Conservation (phyloP, 1,139 yeast genomes). For the Geotrichum klebahnii region DNA sequence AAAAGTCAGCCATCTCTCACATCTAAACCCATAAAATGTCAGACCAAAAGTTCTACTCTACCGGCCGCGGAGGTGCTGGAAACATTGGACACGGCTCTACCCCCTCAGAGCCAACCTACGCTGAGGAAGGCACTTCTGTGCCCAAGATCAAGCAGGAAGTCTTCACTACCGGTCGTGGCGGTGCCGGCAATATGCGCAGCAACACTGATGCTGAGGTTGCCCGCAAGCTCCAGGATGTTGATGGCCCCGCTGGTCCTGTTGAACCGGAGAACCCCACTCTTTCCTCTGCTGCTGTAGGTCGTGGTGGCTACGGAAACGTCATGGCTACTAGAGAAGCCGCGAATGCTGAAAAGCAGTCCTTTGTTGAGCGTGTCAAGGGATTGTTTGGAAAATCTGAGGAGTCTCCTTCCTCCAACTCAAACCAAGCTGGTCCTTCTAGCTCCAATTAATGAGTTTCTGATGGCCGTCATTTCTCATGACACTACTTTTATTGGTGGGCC, state of each 20-base stretch:
- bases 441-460: not conserved
- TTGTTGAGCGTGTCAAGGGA: slow-evolving; percentile 24
- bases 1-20: not conserved
- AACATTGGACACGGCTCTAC: slow-evolving; percentile 51
- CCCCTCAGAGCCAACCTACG: slow-evolving; percentile 49
- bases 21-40: not conserved
- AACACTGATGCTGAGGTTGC: slow-evolving; percentile 61
- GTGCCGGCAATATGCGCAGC: slow-evolving; percentile 68
- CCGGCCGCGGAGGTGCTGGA: slow-evolving; percentile 82
- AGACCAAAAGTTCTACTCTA: slow-evolving; percentile 44
- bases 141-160: slow-evolving; percentile 57
- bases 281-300: slow-evolving; percentile 37
- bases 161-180: slow-evolving; percentile 76
- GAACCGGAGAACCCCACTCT: slow-evolving; percentile 28
- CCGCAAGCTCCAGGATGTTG: slow-evolving; percentile 69
- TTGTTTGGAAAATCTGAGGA: too few species aligned
- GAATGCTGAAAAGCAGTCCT: slow-evolving; percentile 22
- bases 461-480: not conserved
- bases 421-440: not conserved
- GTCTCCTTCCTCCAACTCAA: too few species aligned
- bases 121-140: slow-evolving; percentile 44
- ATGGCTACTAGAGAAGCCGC: slow-evolving; percentile 30
- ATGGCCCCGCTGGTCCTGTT: slow-evolving; percentile 36
- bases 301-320: slow-evolving; percentile 43
- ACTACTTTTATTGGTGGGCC: not conserved